Conservation (phyloP, 1,284 basidiomycete genomes). For the Rhodotorula sp. region DNA sequence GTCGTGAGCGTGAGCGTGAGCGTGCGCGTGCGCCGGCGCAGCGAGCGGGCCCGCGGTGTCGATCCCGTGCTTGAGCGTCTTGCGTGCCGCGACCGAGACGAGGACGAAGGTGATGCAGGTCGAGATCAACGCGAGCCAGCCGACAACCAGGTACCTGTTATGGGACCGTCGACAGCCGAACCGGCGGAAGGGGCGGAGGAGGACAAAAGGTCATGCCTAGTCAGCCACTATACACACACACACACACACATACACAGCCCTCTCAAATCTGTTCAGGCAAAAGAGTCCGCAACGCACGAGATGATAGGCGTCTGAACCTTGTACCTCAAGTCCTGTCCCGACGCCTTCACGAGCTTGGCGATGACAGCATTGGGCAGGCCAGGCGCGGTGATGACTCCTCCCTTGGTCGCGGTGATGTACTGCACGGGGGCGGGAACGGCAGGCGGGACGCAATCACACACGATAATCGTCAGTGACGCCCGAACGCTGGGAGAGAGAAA, state of each 20-base stretch:
- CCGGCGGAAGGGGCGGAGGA: background rate
- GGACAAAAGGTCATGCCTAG: no score
- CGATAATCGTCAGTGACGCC: background rate
- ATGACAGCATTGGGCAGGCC: constrained; percentile 24
- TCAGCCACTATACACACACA: no score
- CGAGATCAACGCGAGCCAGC: constrained; percentile 34
- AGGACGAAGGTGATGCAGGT: constrained; percentile 33
- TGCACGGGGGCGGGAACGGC: no score
- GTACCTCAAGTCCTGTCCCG: constrained; percentile 16
- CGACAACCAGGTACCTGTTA: constrained; percentile 11
- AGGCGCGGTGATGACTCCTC: constrained; percentile 20
- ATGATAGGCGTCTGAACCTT: constrained; percentile 15
- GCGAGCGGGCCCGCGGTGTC: constrained; percentile 9
- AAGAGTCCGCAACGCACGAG: background rate
- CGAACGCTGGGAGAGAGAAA: background rate
- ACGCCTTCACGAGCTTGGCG: constrained; percentile 13
- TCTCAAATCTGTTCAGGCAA: no score
- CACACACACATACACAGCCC: no score
- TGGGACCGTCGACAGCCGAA: background rate
- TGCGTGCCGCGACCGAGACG: constrained; percentile 32
- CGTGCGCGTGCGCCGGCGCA: background rate
- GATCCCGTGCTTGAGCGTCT: constrained; percentile 36
- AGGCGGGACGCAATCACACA: no score
- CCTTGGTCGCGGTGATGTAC: constrained; percentile 14
- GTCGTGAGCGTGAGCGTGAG: no score